Base-by-base conservation (phyloP, 805 yeast genomes). In the Pichia scutulata region DNA sequence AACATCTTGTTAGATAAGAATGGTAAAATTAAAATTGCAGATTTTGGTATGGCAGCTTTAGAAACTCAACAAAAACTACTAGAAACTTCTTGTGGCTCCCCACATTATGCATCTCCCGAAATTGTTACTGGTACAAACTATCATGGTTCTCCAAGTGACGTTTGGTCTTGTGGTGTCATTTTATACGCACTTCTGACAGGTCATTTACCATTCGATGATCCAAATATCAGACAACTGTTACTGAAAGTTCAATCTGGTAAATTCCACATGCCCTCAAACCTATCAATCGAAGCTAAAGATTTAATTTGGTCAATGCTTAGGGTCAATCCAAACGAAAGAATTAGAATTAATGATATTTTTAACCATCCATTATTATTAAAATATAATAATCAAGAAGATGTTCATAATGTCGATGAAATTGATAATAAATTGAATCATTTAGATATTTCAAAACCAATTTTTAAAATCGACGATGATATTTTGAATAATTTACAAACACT, bases 51-150 rank as follows among this genome's bases (percentile, higher is more conserved):
- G 95, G 95, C 95, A 25, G 93, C 93, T 22, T 70, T 86, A 53
- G 92, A 86, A 63, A 76, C 81, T 54, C 80, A 80, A 50, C 87
- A 82, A 48, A 78, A 78, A 63, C 68, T 86, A 49, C 70, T 86
- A 48, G 89, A 84, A 64, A 86, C 95, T 5, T 81, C 88, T 16
- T 86, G 95, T 70, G 95, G 95, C 4, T 84, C 90, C 22, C 95
- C 95, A 19, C 95, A 86, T 69, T 86, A 86, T 65, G 93, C 93
- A 7, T 86, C 95, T 2, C 95, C 95, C 0, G 95, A 86, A 67
- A 86, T 86, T 55, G 92, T 86, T 19, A 76, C 82, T 59, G 92
- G 93, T 18, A 77, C 78, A 59, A 78, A 80, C 49, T 86, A 86
- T 60, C 89, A 86, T 65, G 95, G 95, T 19, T 82, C 86, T 28